phyloP scores from a whole-genome alignment of 805 yeast species.

The Teunomyces barrocoloradensis region DNA sequence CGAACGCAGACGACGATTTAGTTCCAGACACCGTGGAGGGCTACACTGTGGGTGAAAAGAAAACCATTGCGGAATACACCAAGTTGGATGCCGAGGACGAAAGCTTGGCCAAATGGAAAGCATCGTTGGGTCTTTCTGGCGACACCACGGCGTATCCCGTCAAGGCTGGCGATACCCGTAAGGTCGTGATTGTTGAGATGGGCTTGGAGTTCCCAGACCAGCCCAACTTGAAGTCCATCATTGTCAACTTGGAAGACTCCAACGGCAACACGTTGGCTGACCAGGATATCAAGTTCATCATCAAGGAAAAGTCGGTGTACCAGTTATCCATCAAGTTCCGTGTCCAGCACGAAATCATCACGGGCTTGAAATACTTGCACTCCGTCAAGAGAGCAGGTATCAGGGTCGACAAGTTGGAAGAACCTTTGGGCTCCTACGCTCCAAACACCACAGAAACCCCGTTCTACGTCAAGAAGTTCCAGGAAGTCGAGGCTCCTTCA shows the following conservation, averaged over 20 bases:
- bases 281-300: conserved; percentile 64
- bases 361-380: conserved; percentile 86
- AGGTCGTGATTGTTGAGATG: conserved; percentile 78
- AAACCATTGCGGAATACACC: conserved; percentile 79
- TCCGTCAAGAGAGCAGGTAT: conserved; percentile 84
- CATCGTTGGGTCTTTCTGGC: conserved; percentile 71
- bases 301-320: conserved; percentile 77
- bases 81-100: conserved; percentile 87
- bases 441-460: conserved; percentile 84
- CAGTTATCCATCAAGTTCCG: conserved; percentile 72
- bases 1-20: conserved; percentile 49
- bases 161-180: conserved; percentile 67
- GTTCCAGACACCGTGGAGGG: conserved; percentile 62
- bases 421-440: conserved; percentile 87
- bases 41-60: conserved; percentile 65
- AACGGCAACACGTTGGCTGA: conserved; percentile 54
- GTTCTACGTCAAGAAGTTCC: conserved; percentile 56
- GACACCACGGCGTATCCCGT: conserved; percentile 57
- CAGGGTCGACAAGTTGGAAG: conserved; percentile 80
- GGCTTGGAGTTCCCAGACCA: conserved; percentile 64
- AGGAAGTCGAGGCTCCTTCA: conserved; percentile 81
- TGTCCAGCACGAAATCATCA: conserved; percentile 86
- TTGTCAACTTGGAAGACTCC: conserved; percentile 62
- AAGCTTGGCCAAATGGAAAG: conserved; percentile 88
- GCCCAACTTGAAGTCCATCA: conserved; percentile 56